Percentiles rank a stretch among this genome's conserved stretches.
Conservation (phyloP, 495 filamentous ascomycete genomes). For the Hyaloscypha finlandica region DNA sequence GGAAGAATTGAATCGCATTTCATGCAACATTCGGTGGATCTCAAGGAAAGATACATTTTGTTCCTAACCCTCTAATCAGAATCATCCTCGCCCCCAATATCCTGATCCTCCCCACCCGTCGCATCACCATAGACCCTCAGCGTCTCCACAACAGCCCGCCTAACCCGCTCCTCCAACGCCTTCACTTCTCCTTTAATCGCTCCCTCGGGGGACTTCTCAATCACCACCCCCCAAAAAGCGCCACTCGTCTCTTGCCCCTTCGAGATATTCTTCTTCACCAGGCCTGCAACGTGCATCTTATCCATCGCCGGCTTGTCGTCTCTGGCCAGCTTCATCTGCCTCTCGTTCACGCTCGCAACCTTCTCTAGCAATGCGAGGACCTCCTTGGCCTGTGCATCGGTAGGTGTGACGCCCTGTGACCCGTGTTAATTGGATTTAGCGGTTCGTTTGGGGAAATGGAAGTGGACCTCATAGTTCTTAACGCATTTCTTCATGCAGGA, state of each 20-base stretch:
- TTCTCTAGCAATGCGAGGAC: neutral
- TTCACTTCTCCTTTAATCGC: neutral
- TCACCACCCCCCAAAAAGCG: neutral
- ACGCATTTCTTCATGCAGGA: conserved; percentile 9
- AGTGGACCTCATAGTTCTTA: neutral
- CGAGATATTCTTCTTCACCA: conserved; percentile 9
- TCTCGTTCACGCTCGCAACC: conserved; percentile 2
- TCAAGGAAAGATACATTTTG: neutral
- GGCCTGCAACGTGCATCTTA: conserved; percentile 12
- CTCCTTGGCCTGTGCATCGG: conserved; percentile 1
- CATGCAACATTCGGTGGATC: no score
- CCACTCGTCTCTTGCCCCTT: conserved; percentile 1
- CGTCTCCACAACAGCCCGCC: neutral
- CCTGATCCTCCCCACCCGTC: conserved; percentile 7
- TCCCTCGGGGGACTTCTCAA: neutral
- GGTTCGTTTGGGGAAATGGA: no score
- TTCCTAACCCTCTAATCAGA: neutral
- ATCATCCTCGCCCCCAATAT: conserved; percentile 8
- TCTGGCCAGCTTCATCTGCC: conserved; percentile 6
- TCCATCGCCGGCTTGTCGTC: conserved; percentile 6
- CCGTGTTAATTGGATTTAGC: neutral
- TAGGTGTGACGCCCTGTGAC: conserved; percentile 5
- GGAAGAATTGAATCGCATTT: no score
- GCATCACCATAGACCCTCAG: conserved; percentile 5
- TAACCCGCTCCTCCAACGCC: conserved; percentile 4